phyloP scores from a whole-genome alignment of 768 basidiomycete genomes.

The Cystofilobasidium macerans region DNA sequence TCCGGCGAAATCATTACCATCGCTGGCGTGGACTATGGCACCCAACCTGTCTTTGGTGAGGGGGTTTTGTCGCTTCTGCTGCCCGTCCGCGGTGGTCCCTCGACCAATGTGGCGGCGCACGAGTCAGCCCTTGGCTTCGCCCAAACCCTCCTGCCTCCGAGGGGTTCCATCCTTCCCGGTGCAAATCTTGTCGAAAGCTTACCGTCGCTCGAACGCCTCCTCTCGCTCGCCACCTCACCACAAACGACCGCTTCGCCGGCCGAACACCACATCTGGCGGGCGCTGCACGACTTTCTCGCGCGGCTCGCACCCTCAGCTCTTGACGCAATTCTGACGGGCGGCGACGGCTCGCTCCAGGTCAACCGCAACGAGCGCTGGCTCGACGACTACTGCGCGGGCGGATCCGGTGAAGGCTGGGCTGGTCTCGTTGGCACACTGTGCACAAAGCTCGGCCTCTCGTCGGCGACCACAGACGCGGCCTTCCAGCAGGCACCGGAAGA shows the following conservation, averaged over 20 bases:
- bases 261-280: neutral
- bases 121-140: neutral
- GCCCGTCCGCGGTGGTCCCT: neutral
- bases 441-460: neutral
- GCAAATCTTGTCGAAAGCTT: neutral
- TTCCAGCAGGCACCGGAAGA: too few relatives aligned
- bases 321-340: neutral
- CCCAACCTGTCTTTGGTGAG: constrained; percentile 27
- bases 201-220: constrained; percentile 16
- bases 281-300: neutral
- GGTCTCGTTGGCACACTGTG: constrained; percentile 1
- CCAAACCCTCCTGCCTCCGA: neutral
- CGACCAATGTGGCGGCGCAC: neutral
- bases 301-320: constrained; percentile 1
- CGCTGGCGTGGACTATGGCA: constrained; percentile 16
- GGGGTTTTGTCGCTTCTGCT: constrained; percentile 19
- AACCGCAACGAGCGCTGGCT: constrained; percentile 19
- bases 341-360: neutral
- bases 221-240: constrained; percentile 4
- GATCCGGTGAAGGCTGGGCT: constrained; percentile 4
- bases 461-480: neutral
- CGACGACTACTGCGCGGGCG: neutral
- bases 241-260: neutral
- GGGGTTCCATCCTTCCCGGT: neutral
- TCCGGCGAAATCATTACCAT: neutral